A percentile compares a stretch with the other conserved stretches of the same genome.
phyloP scores from a whole-genome alignment of 768 basidiomycete species.

The Phaffia australis region DNA sequence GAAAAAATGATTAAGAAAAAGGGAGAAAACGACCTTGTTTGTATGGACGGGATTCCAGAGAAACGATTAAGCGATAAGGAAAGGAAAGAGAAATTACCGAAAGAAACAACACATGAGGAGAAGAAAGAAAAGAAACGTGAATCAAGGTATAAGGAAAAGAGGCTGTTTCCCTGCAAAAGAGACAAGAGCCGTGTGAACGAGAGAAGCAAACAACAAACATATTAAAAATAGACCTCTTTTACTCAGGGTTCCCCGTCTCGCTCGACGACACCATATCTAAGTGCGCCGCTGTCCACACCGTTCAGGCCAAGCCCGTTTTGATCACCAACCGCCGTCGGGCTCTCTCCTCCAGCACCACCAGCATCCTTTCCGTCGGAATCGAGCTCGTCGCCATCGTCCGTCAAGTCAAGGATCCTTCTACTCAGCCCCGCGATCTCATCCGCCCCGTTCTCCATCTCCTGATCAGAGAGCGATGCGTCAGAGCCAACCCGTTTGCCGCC shows the following conservation, averaged over 20 bases:
- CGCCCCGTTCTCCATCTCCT: conserved; percentile 50
- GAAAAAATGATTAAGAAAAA: too few species aligned
- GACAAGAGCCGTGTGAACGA: not conserved
- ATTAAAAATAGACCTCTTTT: not conserved
- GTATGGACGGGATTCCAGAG: too few species aligned
- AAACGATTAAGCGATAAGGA: too few species aligned
- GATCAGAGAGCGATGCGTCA: conserved; percentile 63
- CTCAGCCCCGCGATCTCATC: conserved; percentile 82
- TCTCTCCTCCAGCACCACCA: not conserved
- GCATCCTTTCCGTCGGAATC: not conserved
- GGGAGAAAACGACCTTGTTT: too few species aligned
- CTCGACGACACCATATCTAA: conserved; percentile 2
- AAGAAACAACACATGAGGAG: not conserved
- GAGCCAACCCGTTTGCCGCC: conserved; percentile 42
- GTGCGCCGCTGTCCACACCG: not conserved
- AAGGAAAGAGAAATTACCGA: not conserved
- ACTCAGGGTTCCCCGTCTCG: not conserved
- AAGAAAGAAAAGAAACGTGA: not conserved
- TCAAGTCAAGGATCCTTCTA: conserved; percentile 72
- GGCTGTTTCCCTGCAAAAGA: not conserved
- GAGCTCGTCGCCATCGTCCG: conserved; percentile 43
- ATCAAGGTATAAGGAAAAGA: too few species aligned
- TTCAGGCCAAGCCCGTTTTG: conserved; percentile 8
- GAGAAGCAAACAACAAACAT: not conserved
- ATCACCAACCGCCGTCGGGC: not conserved